Evolutionary conservation across 805 yeast species (phyloP).

Genomic region (Priceomyces fermenticarens): DNA sequence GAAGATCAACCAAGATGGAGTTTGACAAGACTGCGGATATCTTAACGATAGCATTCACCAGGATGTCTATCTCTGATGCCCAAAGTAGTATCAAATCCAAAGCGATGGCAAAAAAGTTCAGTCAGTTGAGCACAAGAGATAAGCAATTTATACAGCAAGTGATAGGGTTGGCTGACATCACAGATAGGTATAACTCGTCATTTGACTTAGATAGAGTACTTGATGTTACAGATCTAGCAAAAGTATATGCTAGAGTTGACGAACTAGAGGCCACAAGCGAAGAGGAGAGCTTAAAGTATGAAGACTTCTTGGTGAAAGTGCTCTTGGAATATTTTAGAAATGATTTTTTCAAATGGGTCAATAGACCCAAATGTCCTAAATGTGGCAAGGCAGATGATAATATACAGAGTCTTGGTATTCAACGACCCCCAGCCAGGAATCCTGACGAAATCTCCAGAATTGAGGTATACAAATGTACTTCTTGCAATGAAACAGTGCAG

Average conservation of each 20-base stretch:
- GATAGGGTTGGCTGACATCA: conserved; percentile 2
- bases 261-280: conserved; percentile 49
- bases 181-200: conserved; percentile 12
- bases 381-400: conserved; percentile 46
- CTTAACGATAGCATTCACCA: conserved; percentile 7
- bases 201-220: conserved; percentile 48
- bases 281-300: conserved; percentile 21
- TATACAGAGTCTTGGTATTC: conserved; percentile 35
- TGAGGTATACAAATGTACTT: conserved; percentile 62
- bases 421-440: conserved; percentile 34
- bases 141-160: conserved; percentile 4
- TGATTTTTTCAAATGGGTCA: conserved; percentile 82
- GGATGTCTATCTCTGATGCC: conserved; percentile 6
- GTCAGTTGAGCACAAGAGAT: neutral
- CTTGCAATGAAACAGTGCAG: conserved; percentile 46
- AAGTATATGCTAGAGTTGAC: conserved; percentile 37
- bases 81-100: neutral
- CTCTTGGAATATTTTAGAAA: conserved; percentile 54
- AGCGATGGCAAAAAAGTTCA: conserved; percentile 2
- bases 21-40: conserved; percentile 6
- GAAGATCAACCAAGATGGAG: neutral
- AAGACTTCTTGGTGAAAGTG: conserved; percentile 34
- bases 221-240: conserved; percentile 58
- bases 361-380: conserved; percentile 55
- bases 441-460: conserved; percentile 49